Conservation (phyloP, 805 yeast genomes). For the Zygosaccharomyces siamensis region DNA sequence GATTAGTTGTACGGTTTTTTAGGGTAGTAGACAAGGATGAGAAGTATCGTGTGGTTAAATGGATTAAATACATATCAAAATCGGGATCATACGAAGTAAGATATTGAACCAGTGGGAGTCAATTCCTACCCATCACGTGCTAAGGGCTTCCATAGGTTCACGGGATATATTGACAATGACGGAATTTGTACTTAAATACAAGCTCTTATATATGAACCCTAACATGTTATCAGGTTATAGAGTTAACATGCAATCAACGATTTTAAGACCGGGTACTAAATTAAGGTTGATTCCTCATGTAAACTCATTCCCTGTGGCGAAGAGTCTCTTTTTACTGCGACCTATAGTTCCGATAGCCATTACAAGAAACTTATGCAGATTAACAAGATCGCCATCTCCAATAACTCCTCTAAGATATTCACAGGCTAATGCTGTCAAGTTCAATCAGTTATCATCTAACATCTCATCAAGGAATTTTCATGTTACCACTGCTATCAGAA, state of each 20-base stretch:
- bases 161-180: background rate
- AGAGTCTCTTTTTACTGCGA: background rate
- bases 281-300: background rate
- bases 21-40: slow-evolving; percentile 52
- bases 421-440: background rate
- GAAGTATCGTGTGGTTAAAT: slow-evolving; percentile 69
- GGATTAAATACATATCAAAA: slow-evolving; percentile 76
- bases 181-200: background rate
- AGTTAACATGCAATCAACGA: background rate
- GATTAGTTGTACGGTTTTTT: slow-evolving; percentile 67
- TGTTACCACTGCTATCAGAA: background rate
- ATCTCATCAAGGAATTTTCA: background rate
- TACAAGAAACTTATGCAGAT: background rate
- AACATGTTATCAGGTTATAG: too few relatives aligned
- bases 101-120: slow-evolving; percentile 36
- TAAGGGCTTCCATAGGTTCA: background rate
- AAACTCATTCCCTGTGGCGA: background rate
- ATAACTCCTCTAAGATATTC: background rate
- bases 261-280: slow-evolving; percentile 3
- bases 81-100: slow-evolving; percentile 82
- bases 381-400: background rate
- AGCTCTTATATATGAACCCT: background rate
- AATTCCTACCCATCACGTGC: slow-evolving; percentile 1
- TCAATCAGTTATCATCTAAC: background rate
- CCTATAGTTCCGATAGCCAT: background rate